Evolutionary conservation across 345 rosid genomes (phyloP), one percentile per base, ranked within the genome.

Genomic region (Eucalyptus victrix): DNA sequence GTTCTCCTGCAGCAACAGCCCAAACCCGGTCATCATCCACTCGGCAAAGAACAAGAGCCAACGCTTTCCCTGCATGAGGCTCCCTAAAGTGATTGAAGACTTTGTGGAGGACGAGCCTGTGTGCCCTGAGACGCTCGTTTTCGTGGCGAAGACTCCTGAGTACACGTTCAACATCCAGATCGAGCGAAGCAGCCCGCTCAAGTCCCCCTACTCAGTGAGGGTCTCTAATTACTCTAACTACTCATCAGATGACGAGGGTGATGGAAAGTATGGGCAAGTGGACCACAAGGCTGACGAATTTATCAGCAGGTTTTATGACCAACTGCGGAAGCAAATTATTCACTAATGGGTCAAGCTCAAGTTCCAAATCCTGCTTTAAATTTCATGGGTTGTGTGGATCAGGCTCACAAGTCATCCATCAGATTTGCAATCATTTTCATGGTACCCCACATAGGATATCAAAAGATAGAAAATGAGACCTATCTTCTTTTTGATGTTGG

Each of bases 1-100:
- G 47, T 89, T 89, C 90, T 89, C 90, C 83, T 89, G 90, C 90
- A 49, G 83, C 88, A 89, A 86, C 88, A 89, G 88, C 86, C 90
- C 88, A 16, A 62, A 60, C 26, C 85, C 49, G 18, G 7, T 62
- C 86, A 60, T 60, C 18, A 62, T 58, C 90, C 88, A 50, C 40
- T 28, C 32, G 30, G 53, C 86, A 85, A 86, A 62, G 60, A 89
- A 40, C 81, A 89, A 62, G 88, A 76, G 47, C 47, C 88, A 47
- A 53, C 19, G 51, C 67, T 86, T 89, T 60, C 50, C 86, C 87
- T 89, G 65, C 80, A 9, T 89, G 53, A 80, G 83, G 32, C 69
- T 86, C 81, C 85, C 86, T 65, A 15, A 50, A n/a, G 76, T 89
- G 30, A 87, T 67, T 2, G 83, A 85, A 85, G 88, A 28, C 37